Evolutionary conservation across 768 basidiomycete genomes (phyloP).

Genomic region (Tricholoma furcatifolium): DNA sequence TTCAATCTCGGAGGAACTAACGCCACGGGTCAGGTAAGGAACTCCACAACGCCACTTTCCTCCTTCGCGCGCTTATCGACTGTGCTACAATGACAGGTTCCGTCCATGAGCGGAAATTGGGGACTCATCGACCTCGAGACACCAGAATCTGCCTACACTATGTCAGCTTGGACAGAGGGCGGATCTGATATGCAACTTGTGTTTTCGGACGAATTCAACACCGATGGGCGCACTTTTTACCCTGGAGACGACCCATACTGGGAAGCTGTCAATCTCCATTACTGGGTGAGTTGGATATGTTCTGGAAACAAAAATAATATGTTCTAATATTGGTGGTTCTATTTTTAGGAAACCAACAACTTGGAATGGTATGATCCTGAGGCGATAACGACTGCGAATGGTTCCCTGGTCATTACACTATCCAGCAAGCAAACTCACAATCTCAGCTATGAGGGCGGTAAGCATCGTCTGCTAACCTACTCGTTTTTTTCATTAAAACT

Average conservation of each 20-base stretch:
- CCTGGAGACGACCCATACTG: constrained; percentile 84
- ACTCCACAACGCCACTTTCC: not conserved
- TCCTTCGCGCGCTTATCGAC: not conserved
- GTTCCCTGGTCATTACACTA: constrained; percentile 74
- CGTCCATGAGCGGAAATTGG: constrained; percentile 51
- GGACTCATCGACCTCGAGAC: constrained; percentile 58
- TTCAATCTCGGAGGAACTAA: constrained; percentile 57
- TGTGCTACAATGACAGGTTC: constrained; percentile 41
- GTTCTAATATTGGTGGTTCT: not conserved
- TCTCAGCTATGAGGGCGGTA: constrained; percentile 68
- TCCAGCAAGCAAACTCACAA: constrained; percentile 61
- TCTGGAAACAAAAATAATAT: not conserved
- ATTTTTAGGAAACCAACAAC: constrained; percentile 55
- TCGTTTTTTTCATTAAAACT: constrained; percentile 25
- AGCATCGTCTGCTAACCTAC: constrained; percentile 21
- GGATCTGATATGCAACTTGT: constrained; percentile 50
- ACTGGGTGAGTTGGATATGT: constrained; percentile 50
- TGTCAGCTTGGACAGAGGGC: constrained; percentile 58
- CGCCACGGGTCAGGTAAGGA: constrained; percentile 50
- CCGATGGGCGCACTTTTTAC: constrained; percentile 71
- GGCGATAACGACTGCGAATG: constrained; percentile 71
- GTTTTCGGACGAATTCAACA: constrained; percentile 80
- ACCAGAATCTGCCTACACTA: constrained; percentile 51
- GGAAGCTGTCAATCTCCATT: constrained; percentile 79
- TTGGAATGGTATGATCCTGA: constrained; percentile 88